Evolutionary conservation across 1,284 basidiomycete species (phyloP).

Genomic region (Ustilago crameri): DNA sequence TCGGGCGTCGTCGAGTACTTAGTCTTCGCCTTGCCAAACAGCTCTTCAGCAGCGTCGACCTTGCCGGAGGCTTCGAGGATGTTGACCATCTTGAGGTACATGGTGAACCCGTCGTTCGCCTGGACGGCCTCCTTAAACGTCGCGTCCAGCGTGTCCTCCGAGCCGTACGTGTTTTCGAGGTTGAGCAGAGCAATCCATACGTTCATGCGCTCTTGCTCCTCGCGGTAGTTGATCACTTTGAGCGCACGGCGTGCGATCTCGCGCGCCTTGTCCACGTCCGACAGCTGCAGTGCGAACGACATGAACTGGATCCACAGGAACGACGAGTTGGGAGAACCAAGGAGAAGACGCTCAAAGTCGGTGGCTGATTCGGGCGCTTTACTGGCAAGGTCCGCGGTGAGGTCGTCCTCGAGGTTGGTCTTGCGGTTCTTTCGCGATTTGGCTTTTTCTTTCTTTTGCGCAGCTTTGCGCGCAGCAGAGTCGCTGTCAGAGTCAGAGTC

Average conservation of each 20-base stretch:
- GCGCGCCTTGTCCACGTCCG: slow-evolving; percentile 93
- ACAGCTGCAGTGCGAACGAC: slow-evolving; percentile 95
- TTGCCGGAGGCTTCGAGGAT: slow-evolving; percentile 88
- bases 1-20: slow-evolving; percentile 92
- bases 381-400: slow-evolving; percentile 60
- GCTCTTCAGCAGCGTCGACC: slow-evolving; percentile 56
- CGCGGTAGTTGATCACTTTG: slow-evolving; percentile 89
- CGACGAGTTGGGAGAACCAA: slow-evolving; percentile 97
- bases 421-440: slow-evolving; percentile 38
- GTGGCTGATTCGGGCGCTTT: slow-evolving; percentile 82
- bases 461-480: slow-evolving; percentile 63
- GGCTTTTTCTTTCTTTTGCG: slow-evolving; percentile 20
- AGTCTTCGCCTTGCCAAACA: slow-evolving; percentile 72
- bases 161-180: slow-evolving; percentile 92
- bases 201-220: slow-evolving; percentile 95
- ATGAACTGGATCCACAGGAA: slow-evolving; percentile 99
- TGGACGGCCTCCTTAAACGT: slow-evolving; percentile 90
- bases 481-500: slow-evolving; percentile 72
- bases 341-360: slow-evolving; percentile 92
- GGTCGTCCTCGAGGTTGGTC: slow-evolving; percentile 49
- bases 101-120: slow-evolving; percentile 89
- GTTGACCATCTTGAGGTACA: slow-evolving; percentile 83
- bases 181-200: slow-evolving; percentile 98
- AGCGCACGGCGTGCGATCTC: slow-evolving; percentile 85
- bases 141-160: slow-evolving; percentile 76